phyloP scores from a whole-genome alignment of 2,329 filamentous ascomycete genomes.

The Penicillium olsonii region DNA sequence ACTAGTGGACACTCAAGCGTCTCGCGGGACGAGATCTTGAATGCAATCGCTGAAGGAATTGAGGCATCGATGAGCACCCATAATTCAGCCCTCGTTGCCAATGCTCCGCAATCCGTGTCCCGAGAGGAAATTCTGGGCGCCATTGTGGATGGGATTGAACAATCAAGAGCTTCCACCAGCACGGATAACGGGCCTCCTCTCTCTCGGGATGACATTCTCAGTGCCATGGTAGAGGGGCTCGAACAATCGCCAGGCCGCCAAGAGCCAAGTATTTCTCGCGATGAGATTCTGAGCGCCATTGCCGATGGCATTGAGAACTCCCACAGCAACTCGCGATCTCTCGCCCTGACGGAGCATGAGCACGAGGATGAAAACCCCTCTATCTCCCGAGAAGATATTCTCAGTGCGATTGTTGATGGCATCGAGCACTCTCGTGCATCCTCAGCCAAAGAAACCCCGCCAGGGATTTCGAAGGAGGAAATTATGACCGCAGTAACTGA shows the following conservation, averaged over 20 bases:
- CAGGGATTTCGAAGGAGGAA: conserved; percentile 10
- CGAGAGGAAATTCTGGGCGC: conserved; percentile 57
- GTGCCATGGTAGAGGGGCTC: conserved; percentile 5
- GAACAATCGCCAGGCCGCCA: background rate
- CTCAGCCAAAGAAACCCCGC: background rate
- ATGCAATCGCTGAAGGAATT: conserved; percentile 30
- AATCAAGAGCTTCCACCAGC: conserved; percentile 8
- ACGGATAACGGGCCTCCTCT: background rate
- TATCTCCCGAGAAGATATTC: conserved; percentile 7
- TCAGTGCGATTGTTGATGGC: conserved; percentile 6
- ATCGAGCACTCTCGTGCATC: conserved; percentile 7
- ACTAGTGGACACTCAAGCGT: conserved; percentile 36
- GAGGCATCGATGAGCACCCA: conserved; percentile 32
- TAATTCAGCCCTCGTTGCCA: conserved; percentile 32
- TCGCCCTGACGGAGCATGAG: background rate
- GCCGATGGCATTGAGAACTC: conserved; percentile 10
- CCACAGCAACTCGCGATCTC: background rate
- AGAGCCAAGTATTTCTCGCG: conserved; percentile 6
- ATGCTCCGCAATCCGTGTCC: conserved; percentile 44
- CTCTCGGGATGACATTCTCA: conserved; percentile 5
- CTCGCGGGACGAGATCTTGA: conserved; percentile 51
- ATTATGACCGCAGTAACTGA: conserved; percentile 22
- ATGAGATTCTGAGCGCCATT: conserved; percentile 9
- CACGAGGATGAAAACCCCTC: background rate
- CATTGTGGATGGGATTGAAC: conserved; percentile 57